Percentiles rank a stretch among this genome's conserved stretches.
Conservation (phyloP, 305 asterid genomes). For the Fraxinus platypoda region DNA sequence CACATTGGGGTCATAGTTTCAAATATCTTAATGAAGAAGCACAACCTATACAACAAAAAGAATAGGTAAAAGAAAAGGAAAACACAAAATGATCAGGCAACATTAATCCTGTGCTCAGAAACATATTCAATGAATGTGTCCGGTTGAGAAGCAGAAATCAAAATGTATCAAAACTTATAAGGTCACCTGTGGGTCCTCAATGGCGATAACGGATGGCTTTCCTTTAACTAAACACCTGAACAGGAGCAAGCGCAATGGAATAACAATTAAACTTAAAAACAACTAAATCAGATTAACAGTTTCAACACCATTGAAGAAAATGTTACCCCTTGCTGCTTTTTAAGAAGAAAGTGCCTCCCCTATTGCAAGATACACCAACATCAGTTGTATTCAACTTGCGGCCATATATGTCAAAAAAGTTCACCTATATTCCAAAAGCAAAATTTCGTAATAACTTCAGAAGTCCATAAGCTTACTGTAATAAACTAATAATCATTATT, state of each 20-base stretch:
- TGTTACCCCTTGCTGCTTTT: conserved; percentile 73
- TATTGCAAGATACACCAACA: conserved; percentile 90
- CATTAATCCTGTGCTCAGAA: not conserved
- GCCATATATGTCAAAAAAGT: conserved; percentile 86
- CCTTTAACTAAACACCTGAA: conserved; percentile 66
- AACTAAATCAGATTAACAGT: not conserved
- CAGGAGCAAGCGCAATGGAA: conserved; percentile 20
- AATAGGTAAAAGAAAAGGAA: not conserved
- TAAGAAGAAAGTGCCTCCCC: conserved; percentile 63
- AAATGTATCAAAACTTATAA: conserved; percentile 1
- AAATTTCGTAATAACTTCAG: conserved; percentile 19
- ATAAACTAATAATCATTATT: not conserved
- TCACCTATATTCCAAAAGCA: conserved; percentile 49
- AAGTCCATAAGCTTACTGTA: conserved; percentile 5
- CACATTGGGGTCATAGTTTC: not conserved
- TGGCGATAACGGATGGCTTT: conserved; percentile 62
- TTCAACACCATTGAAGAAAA: not conserved
- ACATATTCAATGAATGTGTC: not conserved
- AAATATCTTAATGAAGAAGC: not conserved
- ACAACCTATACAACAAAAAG: not conserved
- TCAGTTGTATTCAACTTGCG: conserved; percentile 73
- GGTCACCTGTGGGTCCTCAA: conserved; percentile 92
- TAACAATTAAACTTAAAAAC: not conserved
- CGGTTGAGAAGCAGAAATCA: conserved; percentile 9
- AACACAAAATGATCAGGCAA: not conserved